These are phyloP conservation scores for Nepenthes alata DNA, from an alignment of 179 eudicot species.

Conservation along the genomic window DNA sequence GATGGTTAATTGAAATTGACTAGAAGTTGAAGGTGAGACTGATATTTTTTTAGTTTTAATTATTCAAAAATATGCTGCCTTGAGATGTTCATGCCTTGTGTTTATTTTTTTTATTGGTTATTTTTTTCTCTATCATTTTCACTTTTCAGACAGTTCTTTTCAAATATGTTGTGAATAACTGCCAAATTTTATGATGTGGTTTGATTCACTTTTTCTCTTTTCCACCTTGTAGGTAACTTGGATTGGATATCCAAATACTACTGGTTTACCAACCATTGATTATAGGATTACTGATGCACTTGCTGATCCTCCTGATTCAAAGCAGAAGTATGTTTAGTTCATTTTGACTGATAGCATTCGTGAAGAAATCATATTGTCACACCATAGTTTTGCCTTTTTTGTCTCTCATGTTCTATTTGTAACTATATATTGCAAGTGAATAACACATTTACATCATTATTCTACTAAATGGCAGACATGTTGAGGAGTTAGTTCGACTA, in stretches of 20 bases:
- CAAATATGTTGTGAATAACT: neutral
- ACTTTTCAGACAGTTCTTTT: neutral
- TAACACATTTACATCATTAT: neutral
- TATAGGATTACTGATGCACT: conserved; percentile 80
- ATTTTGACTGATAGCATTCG: neutral
- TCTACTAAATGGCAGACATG: conserved; percentile 46
- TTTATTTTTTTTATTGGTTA: too few relatives aligned
- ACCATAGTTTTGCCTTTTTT: neutral
- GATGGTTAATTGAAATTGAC: too few relatives aligned
- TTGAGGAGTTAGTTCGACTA: conserved; percentile 82
- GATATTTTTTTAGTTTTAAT: neutral
- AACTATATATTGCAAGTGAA: neutral
- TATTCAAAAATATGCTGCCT: too few relatives aligned
- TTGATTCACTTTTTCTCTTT: neutral
- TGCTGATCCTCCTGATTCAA: conserved; percentile 74
- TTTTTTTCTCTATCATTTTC: too few relatives aligned
- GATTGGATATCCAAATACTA: conserved; percentile 99
- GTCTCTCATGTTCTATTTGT: neutral
- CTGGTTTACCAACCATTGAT: conserved; percentile 93
- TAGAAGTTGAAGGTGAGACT: neutral
- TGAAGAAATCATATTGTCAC: neutral
- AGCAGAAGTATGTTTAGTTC: conserved; percentile 52
- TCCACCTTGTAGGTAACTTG: conserved; percentile 64
- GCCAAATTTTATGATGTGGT: neutral
- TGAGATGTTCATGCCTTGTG: too few relatives aligned